Evolutionary conservation across 495 filamentous ascomycete species (phyloP).

Genomic region (Podospora didyma): DNA sequence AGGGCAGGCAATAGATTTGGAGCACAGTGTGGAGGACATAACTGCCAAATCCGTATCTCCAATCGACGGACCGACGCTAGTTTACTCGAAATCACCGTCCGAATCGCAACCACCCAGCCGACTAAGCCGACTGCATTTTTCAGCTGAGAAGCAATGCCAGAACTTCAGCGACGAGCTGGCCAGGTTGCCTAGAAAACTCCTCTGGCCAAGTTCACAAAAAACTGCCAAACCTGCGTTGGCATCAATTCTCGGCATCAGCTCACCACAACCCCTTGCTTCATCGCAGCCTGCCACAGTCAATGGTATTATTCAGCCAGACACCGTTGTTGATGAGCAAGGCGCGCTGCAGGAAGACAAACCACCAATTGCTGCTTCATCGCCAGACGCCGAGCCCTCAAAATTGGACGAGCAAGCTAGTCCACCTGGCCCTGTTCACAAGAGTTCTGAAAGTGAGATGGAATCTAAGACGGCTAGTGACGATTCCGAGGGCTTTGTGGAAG

Average conservation of each 20-base stretch:
- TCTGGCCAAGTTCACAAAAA: slow-evolving; percentile 20
- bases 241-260: neutral
- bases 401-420: neutral
- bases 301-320: neutral
- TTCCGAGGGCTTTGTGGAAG: neutral
- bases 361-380: neutral
- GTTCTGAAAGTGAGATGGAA: neutral
- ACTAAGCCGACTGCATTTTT: slow-evolving; percentile 15
- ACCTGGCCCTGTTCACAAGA: neutral
- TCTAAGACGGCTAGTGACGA: neutral
- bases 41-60: slow-evolving; percentile 1
- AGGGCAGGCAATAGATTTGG: neutral
- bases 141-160: slow-evolving; percentile 17
- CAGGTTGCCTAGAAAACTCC: slow-evolving; percentile 15
- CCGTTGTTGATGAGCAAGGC: neutral
- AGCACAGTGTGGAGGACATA: neutral
- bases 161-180: neutral
- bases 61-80: slow-evolving; percentile 22
- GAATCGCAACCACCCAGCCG: slow-evolving; percentile 3
- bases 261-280: neutral
- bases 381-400: neutral
- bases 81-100: neutral
- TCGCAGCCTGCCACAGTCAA: neutral
- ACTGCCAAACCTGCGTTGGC: neutral
- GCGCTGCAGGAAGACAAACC: neutral